phyloP scores from a whole-genome alignment of 352 stramenopile genomes.

The Pythium folliculosum region DNA sequence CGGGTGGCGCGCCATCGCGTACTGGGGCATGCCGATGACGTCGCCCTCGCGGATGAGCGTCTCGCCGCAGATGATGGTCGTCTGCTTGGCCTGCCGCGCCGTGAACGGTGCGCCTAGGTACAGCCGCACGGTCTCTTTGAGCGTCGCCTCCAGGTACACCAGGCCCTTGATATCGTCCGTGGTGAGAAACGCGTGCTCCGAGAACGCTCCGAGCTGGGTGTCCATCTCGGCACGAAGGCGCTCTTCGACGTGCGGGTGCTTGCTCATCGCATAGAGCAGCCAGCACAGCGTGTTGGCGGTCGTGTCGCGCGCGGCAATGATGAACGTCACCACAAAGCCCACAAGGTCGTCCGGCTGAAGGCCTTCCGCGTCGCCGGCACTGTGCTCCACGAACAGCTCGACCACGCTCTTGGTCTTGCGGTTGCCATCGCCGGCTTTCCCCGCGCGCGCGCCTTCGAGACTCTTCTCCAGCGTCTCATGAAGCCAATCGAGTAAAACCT shows the following conservation, averaged over 20 bases:
- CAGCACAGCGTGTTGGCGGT: conserved; percentile 71
- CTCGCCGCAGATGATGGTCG: conserved; percentile 40
- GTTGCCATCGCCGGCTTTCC: conserved; percentile 34
- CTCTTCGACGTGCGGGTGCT: conserved; percentile 50
- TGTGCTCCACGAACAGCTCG: conserved; percentile 24
- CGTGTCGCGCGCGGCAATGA: conserved; percentile 76
- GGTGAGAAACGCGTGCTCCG: conserved; percentile 29
- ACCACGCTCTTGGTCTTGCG: conserved; percentile 25
- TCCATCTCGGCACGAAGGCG: conserved; percentile 53
- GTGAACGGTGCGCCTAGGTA: conserved; percentile 67
- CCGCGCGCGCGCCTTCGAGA: conserved; percentile 5
- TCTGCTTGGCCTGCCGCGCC: conserved; percentile 43
- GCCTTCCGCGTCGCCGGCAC: conserved; percentile 21
- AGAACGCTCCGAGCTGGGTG: conserved; percentile 25
- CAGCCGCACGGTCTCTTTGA: conserved; percentile 66
- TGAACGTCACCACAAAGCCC: conserved; percentile 70
- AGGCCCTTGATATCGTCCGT: conserved; percentile 54
- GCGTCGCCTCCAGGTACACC: conserved; percentile 57
- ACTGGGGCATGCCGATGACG: conserved; percentile 30
- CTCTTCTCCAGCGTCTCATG: conserved; percentile 25
- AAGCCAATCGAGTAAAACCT: conserved; percentile 43
- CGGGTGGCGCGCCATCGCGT: conserved; percentile 35
- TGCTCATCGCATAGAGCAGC: conserved; percentile 68
- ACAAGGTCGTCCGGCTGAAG: conserved; percentile 53
- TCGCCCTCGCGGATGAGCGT: conserved; percentile 31